A percentile compares a stretch with the other conserved stretches of the same genome.
Conservation (phyloP, 345 rosid species). For the Laguncularia racemosa region DNA sequence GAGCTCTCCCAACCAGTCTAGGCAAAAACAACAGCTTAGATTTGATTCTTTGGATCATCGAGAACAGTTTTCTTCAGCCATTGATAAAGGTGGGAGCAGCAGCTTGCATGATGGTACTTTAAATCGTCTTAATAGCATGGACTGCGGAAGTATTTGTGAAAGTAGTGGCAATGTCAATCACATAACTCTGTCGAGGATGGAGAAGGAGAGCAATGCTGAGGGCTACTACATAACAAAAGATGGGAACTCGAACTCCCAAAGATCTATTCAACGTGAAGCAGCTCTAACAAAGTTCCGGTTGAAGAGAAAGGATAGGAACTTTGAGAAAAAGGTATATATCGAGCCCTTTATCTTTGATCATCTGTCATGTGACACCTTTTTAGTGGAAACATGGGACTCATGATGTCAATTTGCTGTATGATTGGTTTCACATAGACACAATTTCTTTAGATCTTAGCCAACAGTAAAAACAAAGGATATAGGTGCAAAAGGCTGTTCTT, state of each 20-base stretch:
- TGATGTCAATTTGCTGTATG: no score
- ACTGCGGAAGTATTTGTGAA: conserved; percentile 41
- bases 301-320: conserved; percentile 95
- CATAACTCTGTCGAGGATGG: conserved; percentile 18
- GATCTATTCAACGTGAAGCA: conserved; percentile 71
- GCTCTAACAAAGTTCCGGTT: conserved; percentile 79
- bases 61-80: conserved; percentile 39
- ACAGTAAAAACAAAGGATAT: no score
- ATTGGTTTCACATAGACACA: no score
- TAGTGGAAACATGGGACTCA: no score
- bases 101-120: conserved; percentile 48
- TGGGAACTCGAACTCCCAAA: conserved; percentile 34
- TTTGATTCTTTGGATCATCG: conserved; percentile 40
- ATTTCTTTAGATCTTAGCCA: no score
- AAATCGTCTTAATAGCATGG: conserved; percentile 33
- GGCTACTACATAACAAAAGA: conserved; percentile 23
- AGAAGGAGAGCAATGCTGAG: conserved; percentile 45
- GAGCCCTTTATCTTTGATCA: not conserved
- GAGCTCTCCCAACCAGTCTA: conserved; percentile 22
- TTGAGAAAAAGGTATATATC: conserved; percentile 68
- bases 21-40: conserved; percentile 24
- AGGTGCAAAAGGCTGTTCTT: no score
- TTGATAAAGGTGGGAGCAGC: conserved; percentile 58
- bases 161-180: conserved; percentile 47
- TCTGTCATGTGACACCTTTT: not conserved